These are phyloP conservation scores for Mallotus repandus DNA, from an alignment of 441 rosid genomes.

Conservation along the genomic window DNA sequence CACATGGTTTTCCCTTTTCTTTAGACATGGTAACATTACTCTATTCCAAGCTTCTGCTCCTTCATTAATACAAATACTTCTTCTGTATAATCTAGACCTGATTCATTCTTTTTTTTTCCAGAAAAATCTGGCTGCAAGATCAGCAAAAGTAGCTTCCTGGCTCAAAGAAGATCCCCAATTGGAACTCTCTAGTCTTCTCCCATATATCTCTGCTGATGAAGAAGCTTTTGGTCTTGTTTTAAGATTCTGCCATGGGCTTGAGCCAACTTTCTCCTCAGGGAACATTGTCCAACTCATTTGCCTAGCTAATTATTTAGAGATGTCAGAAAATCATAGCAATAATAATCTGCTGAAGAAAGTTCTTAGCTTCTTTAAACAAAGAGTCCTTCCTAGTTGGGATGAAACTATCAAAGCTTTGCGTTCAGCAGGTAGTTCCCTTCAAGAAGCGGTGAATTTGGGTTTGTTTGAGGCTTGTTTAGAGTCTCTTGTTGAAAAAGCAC, in stretches of 20 bases:
- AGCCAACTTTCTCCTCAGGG: constrained; percentile 47
- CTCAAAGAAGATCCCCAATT: constrained; percentile 36
- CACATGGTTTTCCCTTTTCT: constrained; percentile 40
- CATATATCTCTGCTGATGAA: constrained; percentile 49
- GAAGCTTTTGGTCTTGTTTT: constrained; percentile 53
- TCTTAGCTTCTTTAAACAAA: constrained; percentile 41
- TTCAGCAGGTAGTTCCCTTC: constrained; percentile 30
- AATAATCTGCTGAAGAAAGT: constrained; percentile 56
- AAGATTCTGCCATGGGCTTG: constrained; percentile 75
- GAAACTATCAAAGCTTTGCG: constrained; percentile 62
- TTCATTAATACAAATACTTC: background rate
- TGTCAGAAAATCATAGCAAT: constrained; percentile 59
- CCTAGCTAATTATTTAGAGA: constrained; percentile 57
- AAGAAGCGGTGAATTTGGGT: constrained; percentile 41
- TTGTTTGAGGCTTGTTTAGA: constrained; percentile 58
- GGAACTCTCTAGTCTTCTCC: constrained; percentile 41
- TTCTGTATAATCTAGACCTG: background rate
- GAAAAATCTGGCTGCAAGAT: constrained; percentile 65
- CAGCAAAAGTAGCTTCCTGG: constrained; percentile 54
- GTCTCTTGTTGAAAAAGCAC: constrained; percentile 53
- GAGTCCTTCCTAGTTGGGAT: constrained; percentile 66
- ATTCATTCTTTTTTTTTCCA: constrained; percentile 7
- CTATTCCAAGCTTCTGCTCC: background rate
- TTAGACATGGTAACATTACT: constrained; percentile 43
- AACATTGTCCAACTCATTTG: constrained; percentile 62